These are phyloP conservation scores for Rosellinia necatrix DNA, from an alignment of 2,329 filamentous ascomycete species.

Conservation along the genomic window DNA sequence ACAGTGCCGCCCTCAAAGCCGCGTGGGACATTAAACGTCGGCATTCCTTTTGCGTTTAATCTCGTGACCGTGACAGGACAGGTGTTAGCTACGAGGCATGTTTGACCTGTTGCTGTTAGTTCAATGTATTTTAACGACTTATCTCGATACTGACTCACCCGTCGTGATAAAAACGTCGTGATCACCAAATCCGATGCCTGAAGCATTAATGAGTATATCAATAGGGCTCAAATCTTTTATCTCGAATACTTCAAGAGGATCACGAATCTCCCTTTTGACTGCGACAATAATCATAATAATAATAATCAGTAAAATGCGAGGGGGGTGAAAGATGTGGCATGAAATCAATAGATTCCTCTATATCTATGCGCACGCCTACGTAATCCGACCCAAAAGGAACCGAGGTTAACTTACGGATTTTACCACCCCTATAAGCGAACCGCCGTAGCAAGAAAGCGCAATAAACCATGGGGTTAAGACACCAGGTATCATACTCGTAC, in stretches of 20 bases:
- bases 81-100: slow-evolving; percentile 48
- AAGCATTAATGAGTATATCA: slow-evolving; percentile 50
- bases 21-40: slow-evolving; percentile 67
- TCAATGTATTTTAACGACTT: slow-evolving; percentile 14
- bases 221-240: slow-evolving; percentile 38
- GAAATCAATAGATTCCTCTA: no score
- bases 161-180: slow-evolving; percentile 49
- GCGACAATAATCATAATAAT: no score
- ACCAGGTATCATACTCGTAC: slow-evolving; percentile 59
- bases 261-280: slow-evolving; percentile 43
- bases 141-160: slow-evolving; percentile 36
- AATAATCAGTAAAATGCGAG: no score
- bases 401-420: slow-evolving; percentile 21
- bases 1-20: slow-evolving; percentile 66
- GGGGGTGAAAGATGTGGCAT: no score
- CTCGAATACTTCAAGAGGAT: slow-evolving; percentile 46
- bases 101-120: slow-evolving; percentile 46
- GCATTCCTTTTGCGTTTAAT: slow-evolving; percentile 65
- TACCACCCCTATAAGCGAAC: slow-evolving; percentile 46
- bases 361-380: no score
- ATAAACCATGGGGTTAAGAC: slow-evolving; percentile 60
- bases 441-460: slow-evolving; percentile 52
- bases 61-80: slow-evolving; percentile 54
- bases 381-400: not conserved
- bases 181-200: slow-evolving; percentile 51